Base-by-base conservation (phyloP, 805 yeast species). In the Maudiozyma saulgeensis region DNA sequence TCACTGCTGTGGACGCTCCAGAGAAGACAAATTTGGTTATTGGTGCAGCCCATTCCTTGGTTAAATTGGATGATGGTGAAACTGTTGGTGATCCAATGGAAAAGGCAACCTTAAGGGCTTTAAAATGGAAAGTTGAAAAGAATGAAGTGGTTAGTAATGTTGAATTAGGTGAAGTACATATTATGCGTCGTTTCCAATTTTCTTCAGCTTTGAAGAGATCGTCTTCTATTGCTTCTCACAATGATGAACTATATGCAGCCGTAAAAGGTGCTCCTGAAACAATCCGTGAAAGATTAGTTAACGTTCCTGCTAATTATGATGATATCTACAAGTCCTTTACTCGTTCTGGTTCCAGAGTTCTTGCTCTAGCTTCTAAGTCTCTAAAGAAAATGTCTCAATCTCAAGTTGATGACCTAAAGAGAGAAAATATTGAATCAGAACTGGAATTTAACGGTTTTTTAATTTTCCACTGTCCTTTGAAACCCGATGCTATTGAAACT, bases 31-130 rank as follows among this genome's bases (percentile, higher is more conserved):
- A 80, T 40, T 74, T 77, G 53, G 88, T 87, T 38, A 76, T 93
- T 55, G 98, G 97, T 53, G 82, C 97, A 50, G 96, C 96, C 35
- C 99, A 93, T 68, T 98, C 99, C 28, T 76, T 93, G 56, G 99
- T 93, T 26, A 81, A 82, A 61, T 75, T 93, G 52, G 97, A 93
- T 60, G 96, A 90, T 64, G 99, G 98, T 59, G 98, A 93, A 54
- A 80, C 90, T 57, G 99, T 93, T 53, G 99, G 99, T 69, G 99
- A 93, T 64, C 97, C 99, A 54, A 91, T 93, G 98, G 99, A 93
- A 71, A 88, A 89, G 69, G 96, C 95, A 26, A 93, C 99, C 47
- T 74, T 93, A 58, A 82, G 81, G 56, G 91, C 95, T 41, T 79
- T 93, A 50, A 80, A 81, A 31, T 93, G 97, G 96, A 74, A 73